Percentiles rank a stretch among this genome's conserved stretches.
Conservation (phyloP, 345 rosid species). For the Brassica juncea region DNA sequence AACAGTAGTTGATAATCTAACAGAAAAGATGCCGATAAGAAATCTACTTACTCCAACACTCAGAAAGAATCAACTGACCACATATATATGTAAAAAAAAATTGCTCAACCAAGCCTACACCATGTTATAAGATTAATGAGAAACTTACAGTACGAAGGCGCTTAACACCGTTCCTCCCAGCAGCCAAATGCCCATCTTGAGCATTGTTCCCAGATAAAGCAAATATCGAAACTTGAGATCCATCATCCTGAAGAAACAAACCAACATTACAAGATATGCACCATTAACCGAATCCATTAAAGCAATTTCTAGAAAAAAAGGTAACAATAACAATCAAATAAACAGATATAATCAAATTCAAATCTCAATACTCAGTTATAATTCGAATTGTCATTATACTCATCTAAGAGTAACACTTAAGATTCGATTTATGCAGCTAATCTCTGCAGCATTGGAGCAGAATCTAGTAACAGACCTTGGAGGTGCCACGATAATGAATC, state of each 20-base stretch:
- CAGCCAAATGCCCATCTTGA: conserved; percentile 90
- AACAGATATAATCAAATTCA: background rate
- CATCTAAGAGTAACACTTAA: too few relatives aligned
- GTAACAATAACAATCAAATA: conserved; percentile 3
- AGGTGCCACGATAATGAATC: conserved; percentile 89
- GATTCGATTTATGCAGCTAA: too few relatives aligned
- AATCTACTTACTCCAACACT: conserved; percentile 3
- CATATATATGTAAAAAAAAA: background rate
- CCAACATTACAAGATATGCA: conserved; percentile 1
- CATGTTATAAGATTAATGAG: background rate
- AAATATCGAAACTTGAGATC: conserved; percentile 88
- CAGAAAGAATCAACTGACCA: conserved; percentile 9
- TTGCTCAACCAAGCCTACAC: conserved; percentile 10
- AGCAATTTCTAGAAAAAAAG: too few relatives aligned
- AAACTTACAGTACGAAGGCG: conserved; percentile 92
- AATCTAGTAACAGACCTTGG: conserved; percentile 53
- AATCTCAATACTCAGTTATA: background rate
- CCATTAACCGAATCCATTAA: background rate
- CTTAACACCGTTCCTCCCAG: conserved; percentile 96
- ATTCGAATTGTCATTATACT: background rate
- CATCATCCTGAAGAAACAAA: conserved; percentile 71
- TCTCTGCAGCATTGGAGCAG: background rate
- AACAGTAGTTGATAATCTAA: conserved; percentile 12
- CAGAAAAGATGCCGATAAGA: background rate
- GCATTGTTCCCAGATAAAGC: conserved; percentile 74